A percentile compares a stretch with the other conserved stretches of the same genome.
These are phyloP conservation scores for Cichorium intybus DNA, from an alignment of 140 eudicot genomes.

Conservation along the genomic window DNA sequence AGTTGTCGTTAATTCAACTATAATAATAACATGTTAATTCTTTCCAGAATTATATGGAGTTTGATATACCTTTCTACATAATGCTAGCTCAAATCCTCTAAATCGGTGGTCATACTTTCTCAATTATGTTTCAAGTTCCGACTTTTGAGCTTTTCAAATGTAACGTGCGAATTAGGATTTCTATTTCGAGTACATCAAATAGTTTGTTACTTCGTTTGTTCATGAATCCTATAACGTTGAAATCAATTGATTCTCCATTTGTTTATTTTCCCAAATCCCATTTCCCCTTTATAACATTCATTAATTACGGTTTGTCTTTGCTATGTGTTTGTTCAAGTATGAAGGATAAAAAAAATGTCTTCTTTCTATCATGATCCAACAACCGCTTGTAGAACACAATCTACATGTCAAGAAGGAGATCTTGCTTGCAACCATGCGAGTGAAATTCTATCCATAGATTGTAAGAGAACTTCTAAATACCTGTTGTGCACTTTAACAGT, in stretches of 20 bases:
- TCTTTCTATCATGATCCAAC: conserved; percentile 22
- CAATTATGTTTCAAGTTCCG: too few relatives aligned
- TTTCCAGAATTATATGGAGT: not conserved
- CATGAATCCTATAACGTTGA: not conserved
- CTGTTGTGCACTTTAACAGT: not conserved
- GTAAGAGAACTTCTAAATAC: not conserved
- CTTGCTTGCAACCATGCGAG: conserved; percentile 16
- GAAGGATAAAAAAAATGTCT: conserved; percentile 22
- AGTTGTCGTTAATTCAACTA: not conserved
- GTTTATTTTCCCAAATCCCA: not conserved
- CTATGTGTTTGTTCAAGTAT: not conserved
- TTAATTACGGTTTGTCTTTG: not conserved
- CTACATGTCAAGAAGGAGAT: conserved; percentile 26
- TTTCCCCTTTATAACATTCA: not conserved
- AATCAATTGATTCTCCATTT: not conserved
- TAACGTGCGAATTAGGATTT: too few relatives aligned
- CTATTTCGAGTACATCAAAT: not conserved
- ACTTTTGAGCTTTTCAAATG: too few relatives aligned
- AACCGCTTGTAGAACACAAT: conserved; percentile 13
- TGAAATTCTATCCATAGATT: conserved; percentile 4
- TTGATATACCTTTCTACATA: not conserved
- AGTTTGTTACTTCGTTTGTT: not conserved
- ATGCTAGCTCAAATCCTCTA: not conserved
- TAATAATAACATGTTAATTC: not conserved
- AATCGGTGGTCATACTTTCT: not conserved